A percentile compares a stretch with the other conserved stretches of the same genome.
These are phyloP conservation scores for Dothideomycetidae sp. DNA, from an alignment of 2,329 filamentous ascomycete genomes.

Conservation along the genomic window DNA sequence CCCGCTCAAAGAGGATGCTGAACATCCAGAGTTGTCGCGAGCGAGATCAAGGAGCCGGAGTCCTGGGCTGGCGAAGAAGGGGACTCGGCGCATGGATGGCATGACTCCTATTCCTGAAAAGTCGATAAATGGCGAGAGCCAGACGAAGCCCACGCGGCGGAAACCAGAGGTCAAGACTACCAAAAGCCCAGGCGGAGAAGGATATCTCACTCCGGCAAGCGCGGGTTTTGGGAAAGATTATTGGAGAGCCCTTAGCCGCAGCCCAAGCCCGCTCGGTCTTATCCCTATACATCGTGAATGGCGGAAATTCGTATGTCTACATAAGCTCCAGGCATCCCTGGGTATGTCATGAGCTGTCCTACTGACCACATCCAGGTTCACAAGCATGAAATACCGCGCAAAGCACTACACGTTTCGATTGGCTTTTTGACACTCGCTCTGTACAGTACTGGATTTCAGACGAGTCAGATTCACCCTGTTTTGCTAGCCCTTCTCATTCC, in stretches of 20 bases:
- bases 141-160: constrained; percentile 16
- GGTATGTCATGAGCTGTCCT: not conserved
- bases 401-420: constrained; percentile 86
- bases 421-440: constrained; percentile 84
- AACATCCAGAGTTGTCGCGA: constrained; percentile 36
- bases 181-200: constrained; percentile 41
- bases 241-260: constrained; percentile 80
- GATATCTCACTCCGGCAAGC: constrained; percentile 53
- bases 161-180: constrained; percentile 27
- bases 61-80: constrained; percentile 33
- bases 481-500: constrained; percentile 70
- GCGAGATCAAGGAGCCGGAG: constrained; percentile 60
- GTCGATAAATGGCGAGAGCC: constrained; percentile 8
- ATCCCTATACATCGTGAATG: constrained; percentile 93
- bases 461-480: constrained; percentile 65
- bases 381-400: constrained; percentile 92
- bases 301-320: constrained; percentile 61
- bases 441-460: constrained; percentile 67
- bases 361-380: constrained; percentile 38
- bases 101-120: constrained; percentile 36
- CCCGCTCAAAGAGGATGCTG: constrained; percentile 45
- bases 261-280: constrained; percentile 79
- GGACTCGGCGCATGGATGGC: constrained; percentile 30
- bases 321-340: too few species aligned
- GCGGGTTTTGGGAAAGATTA: constrained; percentile 58